Evolutionary conservation across 1,284 basidiomycete genomes (phyloP), one percentile per base, ranked within the genome.

Genomic region (Pisolithus thermaeus): DNA sequence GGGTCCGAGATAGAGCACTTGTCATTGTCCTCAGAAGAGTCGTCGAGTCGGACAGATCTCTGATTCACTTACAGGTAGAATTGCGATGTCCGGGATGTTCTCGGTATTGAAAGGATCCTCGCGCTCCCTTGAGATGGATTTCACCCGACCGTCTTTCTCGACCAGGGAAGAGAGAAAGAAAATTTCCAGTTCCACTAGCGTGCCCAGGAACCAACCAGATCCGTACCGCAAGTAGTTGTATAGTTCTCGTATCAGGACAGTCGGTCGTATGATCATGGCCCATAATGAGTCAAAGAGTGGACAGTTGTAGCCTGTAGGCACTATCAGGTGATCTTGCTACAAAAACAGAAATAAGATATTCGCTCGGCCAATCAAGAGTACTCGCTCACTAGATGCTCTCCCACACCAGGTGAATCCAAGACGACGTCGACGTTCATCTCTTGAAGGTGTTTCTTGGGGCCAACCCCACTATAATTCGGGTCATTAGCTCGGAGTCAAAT

Each of bases 241-340:
- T n/a, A n/a, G n/a, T n/a, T n/a, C n/a, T n/a, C n/a, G n/a, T n/a
- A n/a, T n/a, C n/a, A n/a, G n/a, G n/a, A n/a, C n/a, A n/a, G n/a
- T n/a, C n/a, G n/a, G n/a, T n/a, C n/a, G n/a, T n/a, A n/a, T n/a
- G n/a, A n/a, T n/a, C n/a, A n/a, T n/a, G n/a, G n/a, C n/a, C n/a
- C n/a, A n/a, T n/a, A n/a, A n/a, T n/a, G n/a, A n/a, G n/a, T n/a
- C n/a, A n/a, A n/a, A n/a, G n/a, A n/a, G n/a, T n/a, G n/a, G n/a
- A n/a, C n/a, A n/a, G n/a, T n/a, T n/a, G n/a, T n/a, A n/a, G 22
- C 60, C 57, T 7, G 65, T 35, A 16, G 64, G 58, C 4, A 66
- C 60, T 3, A 58, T 62, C 20, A 67, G 48, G 52, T 70, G 69
- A 48, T 70, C 68, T 63, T 67, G 62, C 67, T 71, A 23, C 7